These are phyloP conservation scores for Linnemannia zychae DNA, from an alignment of 192 early-diverging fungal genomes.

Conservation along the genomic window DNA sequence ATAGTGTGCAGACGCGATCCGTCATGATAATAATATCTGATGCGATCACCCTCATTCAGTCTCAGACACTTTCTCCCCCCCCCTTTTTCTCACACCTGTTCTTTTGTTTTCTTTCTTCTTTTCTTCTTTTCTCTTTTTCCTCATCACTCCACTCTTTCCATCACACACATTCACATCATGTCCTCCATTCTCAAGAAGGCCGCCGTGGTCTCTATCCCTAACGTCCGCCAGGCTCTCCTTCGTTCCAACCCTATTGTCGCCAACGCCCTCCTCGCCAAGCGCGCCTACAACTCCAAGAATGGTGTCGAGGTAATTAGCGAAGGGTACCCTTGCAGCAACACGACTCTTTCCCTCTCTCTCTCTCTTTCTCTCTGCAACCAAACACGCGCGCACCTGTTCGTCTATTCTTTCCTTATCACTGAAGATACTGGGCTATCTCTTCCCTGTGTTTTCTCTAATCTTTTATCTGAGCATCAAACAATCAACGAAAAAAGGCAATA, in stretches of 20 bases:
- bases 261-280: conserved; percentile 34
- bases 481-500: conserved; percentile 2
- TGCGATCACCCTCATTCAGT: too few species aligned
- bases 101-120: conserved; percentile 9
- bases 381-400: not conserved
- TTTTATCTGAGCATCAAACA: not conserved
- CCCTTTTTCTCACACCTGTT: not conserved
- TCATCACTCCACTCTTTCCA: conserved; percentile 1
- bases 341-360: not conserved
- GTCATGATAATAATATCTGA: too few species aligned
- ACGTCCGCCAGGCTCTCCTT: conserved; percentile 25
- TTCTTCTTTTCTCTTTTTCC: not conserved
- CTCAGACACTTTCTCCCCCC: not conserved
- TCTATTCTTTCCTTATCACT: too few species aligned
- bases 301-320: conserved; percentile 19
- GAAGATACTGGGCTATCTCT: not conserved
- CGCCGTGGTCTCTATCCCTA: conserved; percentile 33
- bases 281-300: conserved; percentile 23
- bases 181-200: conserved; percentile 27
- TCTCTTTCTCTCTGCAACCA: not conserved
- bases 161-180: conserved; percentile 14
- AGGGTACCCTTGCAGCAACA: too few species aligned
- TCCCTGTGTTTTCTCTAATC: not conserved
- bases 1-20: too few species aligned
- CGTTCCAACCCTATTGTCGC: conserved; percentile 33